Evolutionary conservation across 768 basidiomycete genomes (phyloP).

Genomic region (Tylopilus felleus): DNA sequence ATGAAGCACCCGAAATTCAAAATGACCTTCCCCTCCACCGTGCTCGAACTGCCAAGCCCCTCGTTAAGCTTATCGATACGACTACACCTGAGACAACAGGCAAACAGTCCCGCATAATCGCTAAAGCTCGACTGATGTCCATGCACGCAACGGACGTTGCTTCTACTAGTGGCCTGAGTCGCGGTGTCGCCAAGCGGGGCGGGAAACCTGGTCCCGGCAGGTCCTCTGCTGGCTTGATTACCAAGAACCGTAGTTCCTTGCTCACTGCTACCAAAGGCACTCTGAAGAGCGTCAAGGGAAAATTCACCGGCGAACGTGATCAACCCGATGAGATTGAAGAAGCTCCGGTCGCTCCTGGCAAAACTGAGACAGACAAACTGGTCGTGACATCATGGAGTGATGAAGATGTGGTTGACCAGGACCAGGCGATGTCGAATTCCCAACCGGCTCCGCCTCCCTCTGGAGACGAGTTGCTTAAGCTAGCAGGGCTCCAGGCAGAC

Average conservation of each 20-base stretch:
- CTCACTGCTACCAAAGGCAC: conserved; percentile 52
- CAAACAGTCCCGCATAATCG: conserved; percentile 42
- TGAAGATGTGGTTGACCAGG: conserved; percentile 11
- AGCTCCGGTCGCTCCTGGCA: neutral
- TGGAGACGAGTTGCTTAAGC: conserved; percentile 43
- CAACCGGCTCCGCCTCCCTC: conserved; percentile 30
- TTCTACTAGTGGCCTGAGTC: conserved; percentile 11
- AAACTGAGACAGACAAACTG: conserved; percentile 6
- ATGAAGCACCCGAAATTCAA: conserved; percentile 6
- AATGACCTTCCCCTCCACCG: conserved; percentile 39
- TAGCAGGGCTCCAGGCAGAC: conserved; percentile 46
- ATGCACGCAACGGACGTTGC: conserved; percentile 7
- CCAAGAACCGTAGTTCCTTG: conserved; percentile 47
- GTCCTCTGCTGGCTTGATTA: conserved; percentile 42
- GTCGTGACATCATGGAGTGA: conserved; percentile 19
- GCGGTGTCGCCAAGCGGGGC: conserved; percentile 10
- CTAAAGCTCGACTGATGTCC: conserved; percentile 46
- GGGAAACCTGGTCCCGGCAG: conserved; percentile 50
- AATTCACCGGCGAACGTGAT: conserved; percentile 27
- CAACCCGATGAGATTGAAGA: conserved; percentile 22
- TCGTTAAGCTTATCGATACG: conserved; percentile 48
- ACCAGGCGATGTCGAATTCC: conserved; percentile 2
- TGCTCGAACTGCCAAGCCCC: conserved; percentile 48
- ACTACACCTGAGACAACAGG: conserved; percentile 21
- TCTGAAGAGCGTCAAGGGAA: conserved; percentile 50